Base-by-base conservation (phyloP, 2,329 filamentous ascomycete species). In the Helicocarpus griseus region DNA sequence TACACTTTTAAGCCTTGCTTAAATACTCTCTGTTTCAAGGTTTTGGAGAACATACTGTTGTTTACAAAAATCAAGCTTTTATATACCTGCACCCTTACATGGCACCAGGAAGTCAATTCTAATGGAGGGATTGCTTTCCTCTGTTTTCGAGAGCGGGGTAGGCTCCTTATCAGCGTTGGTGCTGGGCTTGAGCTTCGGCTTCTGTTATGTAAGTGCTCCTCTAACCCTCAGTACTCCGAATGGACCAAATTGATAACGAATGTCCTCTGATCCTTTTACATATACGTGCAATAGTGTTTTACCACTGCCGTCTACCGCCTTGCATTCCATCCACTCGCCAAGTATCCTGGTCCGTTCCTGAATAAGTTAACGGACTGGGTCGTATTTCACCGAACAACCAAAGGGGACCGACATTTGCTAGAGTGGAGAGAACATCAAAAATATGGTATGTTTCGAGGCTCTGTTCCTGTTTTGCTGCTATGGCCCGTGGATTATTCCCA, bases 401-500 rank as follows among this genome's bases (percentile, higher is more conserved):
- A 49, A 17, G 57, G 57, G 7, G 49, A 54, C 43, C 48, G 53
- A 13, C 57, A 58, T 49, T 35, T 56, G 13, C 41, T 50, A 28
- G 45, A 45, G 26, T 52, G 49, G 48, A 55, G 47, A 47, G 29
- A 52, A 31, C 56, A 59, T 51, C 46, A 56, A 48, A 52, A 43
- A 38, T 59, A 59, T 53, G 79, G 81, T 59, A 24, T 29, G 36
- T 28, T 9, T 2, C 19, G 21, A 8, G 17, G 26, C 21, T 51
- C 7, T 11, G n/a, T 4, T 19, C 2, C 17, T 5, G n/a, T 13
- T 13, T 48, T 39, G 13, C 21, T 14, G 14, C 3, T 17, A 40
- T 11, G 28, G 26, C 14, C 13, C 11, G 9, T 8, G 9, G 7
- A 29, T 31, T 5, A 3, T n/a, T n/a, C n/a, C 21, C 38, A 38